phyloP scores from a whole-genome alignment of 2,329 filamentous ascomycete genomes.

The Exophiala calicioides region DNA sequence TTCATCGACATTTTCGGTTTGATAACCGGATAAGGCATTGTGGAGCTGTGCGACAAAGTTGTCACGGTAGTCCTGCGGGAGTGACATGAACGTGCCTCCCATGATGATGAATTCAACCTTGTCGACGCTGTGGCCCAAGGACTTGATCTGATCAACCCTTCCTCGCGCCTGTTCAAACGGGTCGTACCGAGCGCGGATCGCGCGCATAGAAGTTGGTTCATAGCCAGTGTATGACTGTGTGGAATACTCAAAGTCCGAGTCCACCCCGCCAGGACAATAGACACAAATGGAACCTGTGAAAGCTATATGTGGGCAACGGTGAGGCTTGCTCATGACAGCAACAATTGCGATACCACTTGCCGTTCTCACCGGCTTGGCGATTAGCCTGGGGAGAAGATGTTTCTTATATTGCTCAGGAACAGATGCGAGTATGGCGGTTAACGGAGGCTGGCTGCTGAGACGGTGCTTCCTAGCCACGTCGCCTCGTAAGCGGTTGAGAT shows the following conservation, averaged over 20 bases:
- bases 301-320: slow-evolving; percentile 94
- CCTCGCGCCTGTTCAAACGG: slow-evolving; percentile 96
- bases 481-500: slow-evolving; percentile 83
- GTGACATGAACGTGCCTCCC: slow-evolving; percentile 98
- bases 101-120: slow-evolving; percentile 99
- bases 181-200: slow-evolving; percentile 94
- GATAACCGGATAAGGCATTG: slow-evolving; percentile 94
- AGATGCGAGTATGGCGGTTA: slow-evolving; percentile 96
- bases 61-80: slow-evolving; percentile 84
- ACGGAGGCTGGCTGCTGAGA: slow-evolving; percentile 79
- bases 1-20: slow-evolving; percentile 91
- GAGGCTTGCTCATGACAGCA: slow-evolving; percentile 99
- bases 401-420: slow-evolving; percentile 99
- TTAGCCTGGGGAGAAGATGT: slow-evolving; percentile 92
- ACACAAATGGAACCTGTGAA: slow-evolving; percentile 96
- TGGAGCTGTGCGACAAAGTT: slow-evolving; percentile 94
- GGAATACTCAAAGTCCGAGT: slow-evolving; percentile 98
- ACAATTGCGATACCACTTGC: slow-evolving; percentile 97
- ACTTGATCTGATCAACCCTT: slow-evolving; percentile 93
- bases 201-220: slow-evolving; percentile 97
- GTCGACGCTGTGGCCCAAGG: slow-evolving; percentile 92
- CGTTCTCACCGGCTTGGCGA: slow-evolving; percentile 94
- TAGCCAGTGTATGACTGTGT: slow-evolving; percentile 99
- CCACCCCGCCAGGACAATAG: slow-evolving; percentile 95
- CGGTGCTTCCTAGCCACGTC: slow-evolving; percentile 92